phyloP scores from a whole-genome alignment of 1,284 basidiomycete species.

The Ganoderma meredithae region DNA sequence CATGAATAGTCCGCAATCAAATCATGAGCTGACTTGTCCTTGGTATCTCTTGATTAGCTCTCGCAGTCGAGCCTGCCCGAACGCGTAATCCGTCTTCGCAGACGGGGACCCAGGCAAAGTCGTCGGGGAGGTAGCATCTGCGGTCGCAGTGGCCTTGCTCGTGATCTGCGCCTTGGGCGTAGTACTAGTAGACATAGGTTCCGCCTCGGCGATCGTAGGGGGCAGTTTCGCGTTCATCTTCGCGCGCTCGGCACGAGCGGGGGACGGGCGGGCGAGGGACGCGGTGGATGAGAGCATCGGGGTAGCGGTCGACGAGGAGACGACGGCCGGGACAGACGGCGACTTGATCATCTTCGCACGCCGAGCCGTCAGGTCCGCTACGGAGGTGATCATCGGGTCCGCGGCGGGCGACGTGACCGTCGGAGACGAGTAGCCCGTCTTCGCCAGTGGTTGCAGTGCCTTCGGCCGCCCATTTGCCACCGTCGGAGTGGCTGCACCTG shows the following conservation, averaged over 20 bases:
- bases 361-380: conserved; percentile 38
- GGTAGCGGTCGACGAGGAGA: conserved; percentile 73
- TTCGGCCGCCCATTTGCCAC: conserved; percentile 19
- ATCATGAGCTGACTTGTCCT: conserved; percentile 38
- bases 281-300: conserved; percentile 78
- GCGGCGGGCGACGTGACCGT: conserved; percentile 21
- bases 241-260: conserved; percentile 31
- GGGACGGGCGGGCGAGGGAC: conserved; percentile 63
- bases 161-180: conserved; percentile 1
- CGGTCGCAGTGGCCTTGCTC: conserved; percentile 1
- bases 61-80: conserved; percentile 76
- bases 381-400: conserved; percentile 22
- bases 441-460: conserved; percentile 21
- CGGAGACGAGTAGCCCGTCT: conserved; percentile 23
- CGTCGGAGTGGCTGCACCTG: not conserved
- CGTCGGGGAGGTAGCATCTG: conserved; percentile 13
- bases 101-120: conserved; percentile 30
- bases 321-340: conserved; percentile 65
- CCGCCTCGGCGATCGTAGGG: conserved; percentile 45
- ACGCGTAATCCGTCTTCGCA: conserved; percentile 58
- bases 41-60: conserved; percentile 86
- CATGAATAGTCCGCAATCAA: conserved; percentile 2
- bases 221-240: conserved; percentile 38
- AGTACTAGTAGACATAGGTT: conserved; percentile 15
- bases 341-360: conserved; percentile 54